phyloP scores from a whole-genome alignment of 495 filamentous ascomycete species.

The Xylaria palmicola region DNA sequence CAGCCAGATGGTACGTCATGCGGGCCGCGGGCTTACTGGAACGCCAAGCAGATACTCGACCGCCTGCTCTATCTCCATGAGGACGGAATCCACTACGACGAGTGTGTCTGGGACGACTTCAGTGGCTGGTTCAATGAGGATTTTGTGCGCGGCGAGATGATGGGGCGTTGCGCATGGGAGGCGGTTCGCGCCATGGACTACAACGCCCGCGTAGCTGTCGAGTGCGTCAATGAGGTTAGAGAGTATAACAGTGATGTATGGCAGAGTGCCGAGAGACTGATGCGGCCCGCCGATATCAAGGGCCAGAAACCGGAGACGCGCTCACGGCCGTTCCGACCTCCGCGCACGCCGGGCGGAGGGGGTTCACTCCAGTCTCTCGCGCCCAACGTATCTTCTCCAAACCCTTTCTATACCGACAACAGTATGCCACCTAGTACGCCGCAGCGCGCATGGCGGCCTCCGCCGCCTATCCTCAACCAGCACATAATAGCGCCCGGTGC shows the following conservation, averaged over 20 bases:
- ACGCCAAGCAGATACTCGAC: constrained; percentile 21
- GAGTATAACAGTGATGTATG: not conserved
- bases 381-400: no score
- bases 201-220: constrained; percentile 23
- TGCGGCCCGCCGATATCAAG: not conserved
- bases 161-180: constrained; percentile 14
- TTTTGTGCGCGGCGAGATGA: constrained; percentile 30
- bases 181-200: constrained; percentile 22
- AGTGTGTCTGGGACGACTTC: constrained; percentile 13
- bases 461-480: not conserved
- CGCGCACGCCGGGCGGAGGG: no score
- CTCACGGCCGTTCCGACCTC: no score
- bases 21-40: constrained; percentile 24
- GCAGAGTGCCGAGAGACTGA: not conserved
- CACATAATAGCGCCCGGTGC: not conserved
- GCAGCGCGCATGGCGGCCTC: not conserved
- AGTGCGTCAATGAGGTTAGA: constrained; percentile 8
- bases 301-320: not conserved
- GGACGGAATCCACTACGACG: not conserved
- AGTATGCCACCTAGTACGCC: no score
- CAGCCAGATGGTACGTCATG: constrained; percentile 18
- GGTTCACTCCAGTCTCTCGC: no score
- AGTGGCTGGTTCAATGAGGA: constrained; percentile 23
- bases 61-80: constrained; percentile 10
- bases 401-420: no score